Evolutionary conservation across 1,284 basidiomycete genomes (phyloP).

Genomic region (Trametes pubescens): DNA sequence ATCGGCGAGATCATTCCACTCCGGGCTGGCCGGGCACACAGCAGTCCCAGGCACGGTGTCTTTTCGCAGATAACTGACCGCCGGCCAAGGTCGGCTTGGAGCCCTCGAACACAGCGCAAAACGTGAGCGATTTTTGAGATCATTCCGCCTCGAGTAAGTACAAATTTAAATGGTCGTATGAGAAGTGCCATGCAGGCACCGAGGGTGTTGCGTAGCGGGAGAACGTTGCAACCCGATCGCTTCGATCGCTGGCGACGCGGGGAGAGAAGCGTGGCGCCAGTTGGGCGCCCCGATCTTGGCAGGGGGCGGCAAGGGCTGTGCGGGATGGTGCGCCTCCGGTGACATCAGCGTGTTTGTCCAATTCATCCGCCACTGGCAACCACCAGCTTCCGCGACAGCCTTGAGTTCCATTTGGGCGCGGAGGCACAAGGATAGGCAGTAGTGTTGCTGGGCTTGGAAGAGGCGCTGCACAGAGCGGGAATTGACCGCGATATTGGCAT

Average conservation of each 20-base stretch:
- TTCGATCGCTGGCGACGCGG: constrained; percentile 1
- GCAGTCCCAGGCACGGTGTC: neutral
- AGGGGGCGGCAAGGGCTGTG: neutral
- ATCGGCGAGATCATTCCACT: constrained; percentile 15
- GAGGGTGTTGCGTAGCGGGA: neutral
- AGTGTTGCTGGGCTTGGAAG: too few species aligned
- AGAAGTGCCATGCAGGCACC: neutral
- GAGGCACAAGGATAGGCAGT: too few species aligned
- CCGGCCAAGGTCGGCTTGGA: neutral
- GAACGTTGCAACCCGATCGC: neutral
- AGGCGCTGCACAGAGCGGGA: too few species aligned
- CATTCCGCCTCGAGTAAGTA: neutral
- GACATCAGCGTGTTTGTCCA: constrained; percentile 24
- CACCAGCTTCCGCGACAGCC: too few species aligned
- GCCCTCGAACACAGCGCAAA: too few species aligned
- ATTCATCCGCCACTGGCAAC: constrained; percentile 9
- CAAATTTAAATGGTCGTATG: neutral
- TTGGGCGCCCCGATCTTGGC: neutral
- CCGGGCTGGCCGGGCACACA: constrained; percentile 4
- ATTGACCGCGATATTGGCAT: neutral
- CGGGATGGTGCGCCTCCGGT: neutral
- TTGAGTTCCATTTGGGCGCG: too few species aligned
- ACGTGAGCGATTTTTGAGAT: neutral
- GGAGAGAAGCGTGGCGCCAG: neutral
- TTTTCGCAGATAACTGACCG: neutral